Conservation (phyloP, 2,329 filamentous ascomycete species). For the Colletotrichum sp. region DNA sequence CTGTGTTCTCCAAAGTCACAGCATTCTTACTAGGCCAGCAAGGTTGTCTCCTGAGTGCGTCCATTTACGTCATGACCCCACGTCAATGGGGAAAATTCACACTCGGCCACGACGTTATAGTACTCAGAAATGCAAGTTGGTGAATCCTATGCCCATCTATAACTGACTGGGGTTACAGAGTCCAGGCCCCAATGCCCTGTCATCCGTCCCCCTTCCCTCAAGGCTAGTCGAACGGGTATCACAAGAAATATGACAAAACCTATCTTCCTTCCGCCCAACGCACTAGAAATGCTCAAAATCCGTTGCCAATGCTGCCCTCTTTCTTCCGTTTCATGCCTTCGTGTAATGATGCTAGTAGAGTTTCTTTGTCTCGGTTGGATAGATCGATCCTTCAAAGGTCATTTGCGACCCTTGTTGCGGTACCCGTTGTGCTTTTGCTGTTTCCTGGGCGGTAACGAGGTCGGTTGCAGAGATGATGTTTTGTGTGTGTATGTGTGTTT, state of each 20-base stretch:
- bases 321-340: not conserved
- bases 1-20: not conserved
- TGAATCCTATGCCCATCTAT: not conserved
- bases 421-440: not conserved
- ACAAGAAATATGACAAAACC: constrained; percentile 1
- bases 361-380: not conserved
- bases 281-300: constrained; percentile 13
- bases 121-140: not conserved
- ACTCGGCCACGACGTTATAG: not conserved
- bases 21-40: not conserved
- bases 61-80: not conserved
- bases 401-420: not conserved
- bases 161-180: not conserved
- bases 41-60: not conserved
- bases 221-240: constrained; percentile 19
- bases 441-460: not conserved
- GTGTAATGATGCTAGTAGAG: not conserved
- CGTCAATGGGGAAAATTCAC: not conserved
- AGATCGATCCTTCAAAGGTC: not conserved
- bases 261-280: not conserved
- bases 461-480: not conserved
- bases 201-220: not conserved
- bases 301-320: not conserved
- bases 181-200: not conserved
- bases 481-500: not conserved